Evolutionary conservation across 805 yeast species (phyloP), one percentile per base, ranked within the genome.

Genomic region (Metschnikowia aberdeeniae): DNA sequence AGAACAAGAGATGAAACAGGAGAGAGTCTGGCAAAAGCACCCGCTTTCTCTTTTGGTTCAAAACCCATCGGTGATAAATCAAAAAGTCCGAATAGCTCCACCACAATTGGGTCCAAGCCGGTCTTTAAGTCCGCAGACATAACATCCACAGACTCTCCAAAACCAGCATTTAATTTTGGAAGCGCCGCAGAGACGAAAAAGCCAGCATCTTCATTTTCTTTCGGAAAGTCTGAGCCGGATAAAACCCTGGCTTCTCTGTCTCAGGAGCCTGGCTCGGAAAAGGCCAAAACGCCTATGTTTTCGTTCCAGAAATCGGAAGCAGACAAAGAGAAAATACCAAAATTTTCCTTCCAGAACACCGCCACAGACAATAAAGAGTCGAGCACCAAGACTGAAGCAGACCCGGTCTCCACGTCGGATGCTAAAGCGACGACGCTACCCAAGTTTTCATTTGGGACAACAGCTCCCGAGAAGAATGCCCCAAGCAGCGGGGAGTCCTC

Each of bases 121-220:
- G 22, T 8, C 14, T 19, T 28, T 24, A 36, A 36, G 12, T 11
- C 40, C 13, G 28, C 27, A 17, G 32, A 20, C 17, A n/a, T 27
- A 6, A 34, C 29, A 13, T 8, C 28, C 20, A 20, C 22, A 29
- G 19, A 24, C 29, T 30, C 34, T 30, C 14, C 41, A 10, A 12
- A 20, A 30, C 41, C 41, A n/a, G 17, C 28, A 20, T 38, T 30
- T 11, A 38, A 34, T 31, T 38, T 38, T 22, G 41, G 34, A 4
- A 14, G 28, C 29, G 13, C 33, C 19, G 30, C 30, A 30, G 20
- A 4, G 20, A 9, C 8, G n/a, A 29, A 38, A 24, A 19, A 19
- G 11, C 13, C 34, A 29, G 29, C 37, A 5, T 27, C 40, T 6
- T 27, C 19, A 17, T 36, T 36, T n/a, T 36, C 39, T 36, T 36